Evolutionary conservation across 352 stramenopile genomes (phyloP).

Genomic region (Globisporangium irregulare): DNA sequence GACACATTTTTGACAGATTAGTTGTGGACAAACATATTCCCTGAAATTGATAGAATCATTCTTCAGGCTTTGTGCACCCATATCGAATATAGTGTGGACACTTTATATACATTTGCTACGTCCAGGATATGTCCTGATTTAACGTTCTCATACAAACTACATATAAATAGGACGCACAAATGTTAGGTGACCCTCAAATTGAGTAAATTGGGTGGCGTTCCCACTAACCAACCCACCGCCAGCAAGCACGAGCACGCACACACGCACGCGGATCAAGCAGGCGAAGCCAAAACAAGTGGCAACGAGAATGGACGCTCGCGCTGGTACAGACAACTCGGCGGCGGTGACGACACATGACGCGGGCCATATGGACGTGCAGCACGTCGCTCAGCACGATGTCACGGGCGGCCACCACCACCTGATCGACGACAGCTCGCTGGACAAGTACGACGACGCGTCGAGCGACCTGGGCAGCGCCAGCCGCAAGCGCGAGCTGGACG

Average conservation of each 20-base stretch:
- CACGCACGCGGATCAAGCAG: not conserved
- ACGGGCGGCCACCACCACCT: conserved; percentile 25
- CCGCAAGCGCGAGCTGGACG: conserved; percentile 36
- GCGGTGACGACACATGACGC: not conserved
- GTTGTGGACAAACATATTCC: not conserved
- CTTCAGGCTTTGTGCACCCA: not conserved
- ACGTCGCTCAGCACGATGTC: not conserved
- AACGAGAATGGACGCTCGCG: conserved; percentile 10
- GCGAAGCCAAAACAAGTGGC: not conserved
- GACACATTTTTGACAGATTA: too few relatives aligned
- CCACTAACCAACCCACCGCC: conserved; percentile 5
- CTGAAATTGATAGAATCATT: not conserved
- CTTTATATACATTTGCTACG: not conserved
- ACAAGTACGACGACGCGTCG: conserved; percentile 38
- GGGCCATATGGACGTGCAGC: not conserved
- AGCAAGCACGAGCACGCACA: not conserved
- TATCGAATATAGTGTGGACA: not conserved
- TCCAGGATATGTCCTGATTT: not conserved
- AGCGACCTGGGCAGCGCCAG: conserved; percentile 21
- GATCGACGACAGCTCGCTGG: conserved; percentile 31
- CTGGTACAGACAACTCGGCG: not conserved
- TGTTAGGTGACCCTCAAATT: conserved; percentile 11
- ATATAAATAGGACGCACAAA: not conserved
- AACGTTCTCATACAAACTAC: not conserved
- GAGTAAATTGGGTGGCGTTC: conserved; percentile 12